Base-by-base conservation (phyloP, 2,329 filamentous ascomycete species). In the Aaosphaeria arxii region DNA sequence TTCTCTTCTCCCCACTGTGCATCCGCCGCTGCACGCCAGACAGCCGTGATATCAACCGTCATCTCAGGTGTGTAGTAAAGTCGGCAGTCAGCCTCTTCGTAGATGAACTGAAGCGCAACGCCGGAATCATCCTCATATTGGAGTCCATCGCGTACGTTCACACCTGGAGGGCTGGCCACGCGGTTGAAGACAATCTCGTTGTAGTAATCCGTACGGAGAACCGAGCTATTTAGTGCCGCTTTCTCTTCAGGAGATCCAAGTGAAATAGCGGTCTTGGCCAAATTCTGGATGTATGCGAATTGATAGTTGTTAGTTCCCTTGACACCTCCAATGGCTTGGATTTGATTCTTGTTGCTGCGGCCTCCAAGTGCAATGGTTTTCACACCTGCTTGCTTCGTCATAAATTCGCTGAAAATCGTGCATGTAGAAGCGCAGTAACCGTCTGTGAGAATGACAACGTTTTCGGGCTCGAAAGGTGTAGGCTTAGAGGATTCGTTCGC, bases 351-450 rank as follows among this genome's bases (percentile, higher is more conserved):
- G 42, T 71, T 71, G 32, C 62, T 65, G 40, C 70, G 70, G 24
- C 80, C 80, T 29, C 80, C 81, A 49, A 81, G 69, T 5, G 76
- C 77, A 45, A 77, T 73, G 4, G 74, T 77, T 64, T 77, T 76
- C n/a, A 83, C 77, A 32, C 76, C 75, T 24, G 71, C 79, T 50
- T 80, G 73, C 29, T 74, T 64, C 28, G 74, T 74, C 56, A 84
- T 69, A 55, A 83, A 74, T 53, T 84, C 78, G 7, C 74, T 73
- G 51, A 82, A 81, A 4, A 82, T 69, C 4, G 79, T 76, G 66
- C 82, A 85, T 3, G 80, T 80, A 1, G 79, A 83, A 24, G 77
- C 77, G 61, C 82, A 85, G 55, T 77, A 75, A 32, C 81, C 81
- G 56, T 84, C 82, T 44, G 78, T 77, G n/a, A 84, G 63, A 29